Conservation (phyloP, 139 green algal species). For the Chlamydomonas asymmetrica region DNA sequence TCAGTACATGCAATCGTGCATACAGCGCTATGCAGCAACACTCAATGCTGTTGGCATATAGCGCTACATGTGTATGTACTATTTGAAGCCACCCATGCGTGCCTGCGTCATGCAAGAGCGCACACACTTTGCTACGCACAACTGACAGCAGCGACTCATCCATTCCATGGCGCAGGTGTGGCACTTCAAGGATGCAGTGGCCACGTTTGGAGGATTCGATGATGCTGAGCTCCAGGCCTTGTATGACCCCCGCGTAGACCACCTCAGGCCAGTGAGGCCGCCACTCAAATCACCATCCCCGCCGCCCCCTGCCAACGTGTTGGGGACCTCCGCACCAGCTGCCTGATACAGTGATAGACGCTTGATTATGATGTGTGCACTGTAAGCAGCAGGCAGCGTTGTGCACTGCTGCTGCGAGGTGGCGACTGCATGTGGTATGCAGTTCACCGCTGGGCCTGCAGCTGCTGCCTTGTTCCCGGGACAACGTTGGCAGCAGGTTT, state of each 20-base stretch:
- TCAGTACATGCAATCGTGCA: neutral
- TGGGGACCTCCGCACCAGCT: no score
- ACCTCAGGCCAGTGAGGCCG: slow-evolving; percentile 11
- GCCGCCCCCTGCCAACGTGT: slow-evolving; percentile 8
- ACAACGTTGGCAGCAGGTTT: no score
- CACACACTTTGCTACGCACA: neutral
- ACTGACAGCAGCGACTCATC: neutral
- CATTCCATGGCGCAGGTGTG: slow-evolving; percentile 9
- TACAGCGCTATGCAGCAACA: neutral
- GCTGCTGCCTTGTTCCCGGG: no score
- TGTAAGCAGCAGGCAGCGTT: no score
- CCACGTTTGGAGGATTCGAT: slow-evolving; percentile 19
- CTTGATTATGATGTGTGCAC: no score
- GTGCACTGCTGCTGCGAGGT: no score
- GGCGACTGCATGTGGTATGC: no score
- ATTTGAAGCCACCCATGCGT: neutral
- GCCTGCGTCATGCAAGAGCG: neutral
- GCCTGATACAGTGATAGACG: no score
- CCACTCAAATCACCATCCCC: slow-evolving; percentile 6
- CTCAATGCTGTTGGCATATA: neutral
- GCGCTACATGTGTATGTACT: neutral
- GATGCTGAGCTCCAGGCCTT: neutral
- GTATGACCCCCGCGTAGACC: neutral
- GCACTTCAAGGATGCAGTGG: slow-evolving; percentile 21
- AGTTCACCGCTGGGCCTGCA: no score